Evolutionary conservation across 768 basidiomycete genomes (phyloP), one percentile per base, ranked within the genome.

Genomic region (Butyriboletus loyo): DNA sequence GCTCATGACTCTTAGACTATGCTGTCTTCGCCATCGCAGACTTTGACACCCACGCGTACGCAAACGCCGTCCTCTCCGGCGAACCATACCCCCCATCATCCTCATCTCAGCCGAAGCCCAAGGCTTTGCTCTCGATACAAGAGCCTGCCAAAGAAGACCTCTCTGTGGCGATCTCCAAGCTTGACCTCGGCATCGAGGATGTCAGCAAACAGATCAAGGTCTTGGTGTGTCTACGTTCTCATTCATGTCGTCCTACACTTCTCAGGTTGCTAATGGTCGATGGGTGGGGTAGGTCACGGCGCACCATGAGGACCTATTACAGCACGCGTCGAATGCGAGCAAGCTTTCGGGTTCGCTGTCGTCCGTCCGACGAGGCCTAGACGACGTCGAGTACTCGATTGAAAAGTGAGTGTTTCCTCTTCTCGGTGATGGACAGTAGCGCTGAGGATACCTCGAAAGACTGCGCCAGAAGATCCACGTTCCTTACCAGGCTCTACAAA

Each of bases 1-100:
- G 24, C 52, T 61, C 37, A 54, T n/a, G 24, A 10, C 35, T 8
- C 21, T 17, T 27, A 86, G 92, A 93, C 58, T 88, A 93, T 63
- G 66, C 84, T 15, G 79, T 86, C 41, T 98, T 97, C 64, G 77
- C 89, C 27, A 77, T 72, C 37, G 67, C 83, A 2, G 77, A 84
- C 31, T 98, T 98, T 68, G 87, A 96, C 66, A 78, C 91, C 15
- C 88, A 90, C 63, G 87, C 89, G 37, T 97, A 95, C 66, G 95
- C 95, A 3, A 94, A 94, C 68, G 85, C 91, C 15, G 81, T 96
- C 49, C 79, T 98, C 22, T 87, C 93, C 5, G 89, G 91, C 24
- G 87, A 93, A 59, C 66, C 83, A 0, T 92, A 95, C 66, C 80
- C 84, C 13, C 69, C 77, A 46, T 72, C 69, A 52, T 64, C 68